Evolutionary conservation across 2,329 filamentous ascomycete species (phyloP).

Genomic region (Talaromyces sp.): DNA sequence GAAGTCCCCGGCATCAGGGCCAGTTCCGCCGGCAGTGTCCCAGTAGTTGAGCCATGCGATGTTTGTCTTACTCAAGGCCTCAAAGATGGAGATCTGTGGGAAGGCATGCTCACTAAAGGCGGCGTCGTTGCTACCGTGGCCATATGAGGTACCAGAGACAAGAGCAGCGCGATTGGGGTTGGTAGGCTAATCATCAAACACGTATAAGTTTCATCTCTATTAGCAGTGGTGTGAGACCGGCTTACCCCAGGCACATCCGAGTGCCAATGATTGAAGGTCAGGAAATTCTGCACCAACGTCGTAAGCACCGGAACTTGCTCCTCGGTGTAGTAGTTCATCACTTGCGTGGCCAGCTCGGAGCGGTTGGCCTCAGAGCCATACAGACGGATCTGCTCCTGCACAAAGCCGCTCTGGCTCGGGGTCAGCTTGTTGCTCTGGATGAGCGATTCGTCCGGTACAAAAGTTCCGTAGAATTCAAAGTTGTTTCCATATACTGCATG

Average conservation of each 20-base stretch:
- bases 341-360: conserved; percentile 30
- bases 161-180: conserved; percentile 34
- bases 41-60: conserved; percentile 46
- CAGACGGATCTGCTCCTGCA: conserved; percentile 36
- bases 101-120: conserved; percentile 28
- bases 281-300: conserved; percentile 38
- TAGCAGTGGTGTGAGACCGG: too few relatives aligned
- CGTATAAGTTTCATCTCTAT: background rate
- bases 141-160: conserved; percentile 36
- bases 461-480: conserved; percentile 38
- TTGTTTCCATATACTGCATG: conserved; percentile 39
- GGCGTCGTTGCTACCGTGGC: conserved; percentile 33
- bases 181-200: conserved; percentile 21
- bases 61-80: conserved; percentile 35
- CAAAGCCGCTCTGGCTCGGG: conserved; percentile 36
- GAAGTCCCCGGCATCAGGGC: conserved; percentile 42
- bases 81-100: conserved; percentile 36
- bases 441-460: conserved; percentile 22
- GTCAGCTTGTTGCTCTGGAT: conserved; percentile 2
- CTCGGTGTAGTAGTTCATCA: conserved; percentile 40
- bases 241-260: conserved; percentile 24
- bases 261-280: conserved; percentile 43
- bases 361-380: conserved; percentile 28
- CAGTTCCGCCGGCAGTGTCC: conserved; percentile 37
- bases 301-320: conserved; percentile 38